Conservation (phyloP, 2,329 filamentous ascomycete genomes). For the Diaporthe australafricana region DNA sequence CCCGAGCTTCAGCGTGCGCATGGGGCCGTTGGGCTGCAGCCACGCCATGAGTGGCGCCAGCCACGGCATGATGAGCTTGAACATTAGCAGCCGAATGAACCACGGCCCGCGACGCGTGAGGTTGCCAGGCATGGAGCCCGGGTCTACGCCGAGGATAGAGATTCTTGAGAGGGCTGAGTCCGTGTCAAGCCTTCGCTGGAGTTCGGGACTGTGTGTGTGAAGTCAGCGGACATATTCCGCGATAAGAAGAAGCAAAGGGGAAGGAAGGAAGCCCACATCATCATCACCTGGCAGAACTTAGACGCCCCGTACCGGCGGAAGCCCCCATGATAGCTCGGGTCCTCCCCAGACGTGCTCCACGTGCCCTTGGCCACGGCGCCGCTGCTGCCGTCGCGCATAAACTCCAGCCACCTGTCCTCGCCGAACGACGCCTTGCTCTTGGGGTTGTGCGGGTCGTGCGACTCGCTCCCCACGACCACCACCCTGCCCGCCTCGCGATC, state of each 20-base stretch:
- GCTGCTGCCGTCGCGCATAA: slow-evolving; percentile 41
- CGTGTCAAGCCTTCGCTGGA: slow-evolving; percentile 43
- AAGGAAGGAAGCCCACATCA: slow-evolving; percentile 42
- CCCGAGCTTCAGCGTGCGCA: not conserved
- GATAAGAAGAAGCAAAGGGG: too few relatives aligned
- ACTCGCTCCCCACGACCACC: slow-evolving; percentile 39
- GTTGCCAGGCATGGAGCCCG: slow-evolving; percentile 46
- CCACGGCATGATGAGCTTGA: slow-evolving; percentile 24
- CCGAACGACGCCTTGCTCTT: slow-evolving; percentile 19
- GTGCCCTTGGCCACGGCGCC: slow-evolving; percentile 43
- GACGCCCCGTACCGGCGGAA: slow-evolving; percentile 48
- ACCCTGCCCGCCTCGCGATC: slow-evolving; percentile 39
- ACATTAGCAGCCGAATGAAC: slow-evolving; percentile 34
- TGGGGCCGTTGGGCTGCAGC: slow-evolving; percentile 26
- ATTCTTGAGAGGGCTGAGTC: slow-evolving; percentile 45
- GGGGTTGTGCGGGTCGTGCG: slow-evolving; percentile 28
- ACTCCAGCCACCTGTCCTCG: not conserved
- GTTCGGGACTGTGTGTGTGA: slow-evolving; percentile 41
- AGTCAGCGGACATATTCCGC: not conserved
- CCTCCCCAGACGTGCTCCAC: slow-evolving; percentile 42
- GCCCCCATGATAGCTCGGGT: slow-evolving; percentile 38
- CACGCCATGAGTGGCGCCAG: not conserved
- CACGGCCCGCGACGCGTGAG: slow-evolving; percentile 41
- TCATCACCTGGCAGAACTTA: slow-evolving; percentile 48
- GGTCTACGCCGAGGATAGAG: slow-evolving; percentile 48